Evolutionary conservation across 2,329 filamentous ascomycete species (phyloP), one percentile per base, ranked within the genome.

Genomic region (Nannizzia gypsea): DNA sequence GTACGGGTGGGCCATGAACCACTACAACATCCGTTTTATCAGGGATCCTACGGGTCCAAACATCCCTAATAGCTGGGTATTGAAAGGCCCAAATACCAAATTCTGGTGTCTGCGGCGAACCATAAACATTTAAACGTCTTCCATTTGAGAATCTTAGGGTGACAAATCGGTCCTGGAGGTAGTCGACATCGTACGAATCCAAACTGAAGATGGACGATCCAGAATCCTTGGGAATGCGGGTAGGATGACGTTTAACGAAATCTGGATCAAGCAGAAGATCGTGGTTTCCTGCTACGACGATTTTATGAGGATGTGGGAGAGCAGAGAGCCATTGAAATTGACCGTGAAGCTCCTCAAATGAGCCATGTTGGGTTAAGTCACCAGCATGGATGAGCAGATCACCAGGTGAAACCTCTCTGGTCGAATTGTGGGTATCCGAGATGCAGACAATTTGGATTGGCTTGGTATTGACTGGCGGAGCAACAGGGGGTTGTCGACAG

Each of bases 311-410:
- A 60, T 78, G 76, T 0, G 74, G 68, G 57, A 74, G 74, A 0
- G 64, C 48, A 11, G 64, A 63, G 6, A 80, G 66, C 78, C 78
- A 81, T 13, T 64, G 56, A 13, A 79, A 62, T 9, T 71, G 64
- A 2, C 68, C 67, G 50, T 74, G 66, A 0, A 79, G 63, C 62
- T 79, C 77, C 2, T 67, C 64, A 22, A 72, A 67, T 0, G 74
- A 72, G 13, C 76, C 77, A n/a, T 69, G 68, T 57, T 76, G 67
- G 0, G 76, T 78, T 15, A 80, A 69, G 62, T 80, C 77, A n/a
- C 78, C 77, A 0, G 77, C 75, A 61, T 80, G 77, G 56, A 80
- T 70, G 11, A 80, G 70, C 1, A 80, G 65, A 61, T 80, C 76
- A 1, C 74, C 77, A 1, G 62, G 38, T 0, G 76, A 76, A 9